phyloP scores from a whole-genome alignment of 192 early-diverging fungal species.

The Cetraspora pellucida region DNA sequence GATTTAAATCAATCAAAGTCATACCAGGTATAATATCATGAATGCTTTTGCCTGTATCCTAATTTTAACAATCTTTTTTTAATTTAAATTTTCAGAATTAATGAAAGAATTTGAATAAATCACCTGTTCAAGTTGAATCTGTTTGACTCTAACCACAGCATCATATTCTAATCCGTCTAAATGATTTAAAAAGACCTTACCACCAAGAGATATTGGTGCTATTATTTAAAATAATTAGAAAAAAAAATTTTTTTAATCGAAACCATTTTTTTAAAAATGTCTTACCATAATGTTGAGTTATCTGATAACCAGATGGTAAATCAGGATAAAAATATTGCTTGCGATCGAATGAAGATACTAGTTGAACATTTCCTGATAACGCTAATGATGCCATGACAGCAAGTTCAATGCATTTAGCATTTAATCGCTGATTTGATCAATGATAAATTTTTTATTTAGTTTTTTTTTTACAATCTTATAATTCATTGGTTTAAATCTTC shows the following conservation, averaged over 20 bases:
- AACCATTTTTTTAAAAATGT: neutral
- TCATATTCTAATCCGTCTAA: conserved; percentile 63
- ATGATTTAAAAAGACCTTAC: conserved; percentile 56
- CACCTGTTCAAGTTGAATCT: conserved; percentile 88
- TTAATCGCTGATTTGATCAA: conserved; percentile 55
- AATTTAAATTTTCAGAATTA: no score
- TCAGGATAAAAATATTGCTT: conserved; percentile 98
- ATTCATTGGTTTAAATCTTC: neutral
- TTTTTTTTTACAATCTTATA: neutral
- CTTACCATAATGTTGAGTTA: conserved; percentile 81
- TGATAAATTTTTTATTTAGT: neutral
- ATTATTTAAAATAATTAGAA: neutral
- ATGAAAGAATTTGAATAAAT: neutral
- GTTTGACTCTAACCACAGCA: conserved; percentile 67
- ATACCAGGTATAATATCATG: conserved; percentile 61
- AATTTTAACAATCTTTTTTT: neutral
- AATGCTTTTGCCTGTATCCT: conserved; percentile 86
- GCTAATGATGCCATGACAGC: conserved; percentile 76
- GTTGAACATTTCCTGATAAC: conserved; percentile 65
- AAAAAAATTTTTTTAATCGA: neutral
- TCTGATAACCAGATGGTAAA: conserved; percentile 91
- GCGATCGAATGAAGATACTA: conserved; percentile 78
- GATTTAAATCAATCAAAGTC: conserved; percentile 82
- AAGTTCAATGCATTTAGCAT: conserved; percentile 70
- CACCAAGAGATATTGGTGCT: conserved; percentile 79